phyloP scores from a whole-genome alignment of 179 eudicot genomes.

The Patellifolia procumbens region DNA sequence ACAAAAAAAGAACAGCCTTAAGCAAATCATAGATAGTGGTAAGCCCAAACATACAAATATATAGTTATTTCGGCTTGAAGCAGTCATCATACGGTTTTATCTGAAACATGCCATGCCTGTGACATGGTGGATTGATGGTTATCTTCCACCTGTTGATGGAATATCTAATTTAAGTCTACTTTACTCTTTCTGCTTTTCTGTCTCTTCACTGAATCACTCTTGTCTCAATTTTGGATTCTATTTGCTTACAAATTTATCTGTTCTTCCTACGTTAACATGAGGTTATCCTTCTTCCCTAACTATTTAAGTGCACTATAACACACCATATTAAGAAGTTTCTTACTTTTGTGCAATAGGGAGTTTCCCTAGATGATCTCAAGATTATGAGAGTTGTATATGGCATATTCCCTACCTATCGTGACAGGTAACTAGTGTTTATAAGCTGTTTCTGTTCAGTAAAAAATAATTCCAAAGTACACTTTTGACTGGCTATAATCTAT shows the following conservation, averaged over 20 bases:
- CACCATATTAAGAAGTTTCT: background rate
- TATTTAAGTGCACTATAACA: background rate
- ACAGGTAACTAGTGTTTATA: slow-evolving; percentile 57
- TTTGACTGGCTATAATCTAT: background rate
- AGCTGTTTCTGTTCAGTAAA: background rate
- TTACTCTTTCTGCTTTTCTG: background rate
- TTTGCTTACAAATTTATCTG: background rate
- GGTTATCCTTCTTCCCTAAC: slow-evolving; percentile 1
- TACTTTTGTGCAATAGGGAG: slow-evolving; percentile 50
- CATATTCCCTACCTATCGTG: slow-evolving; percentile 93
- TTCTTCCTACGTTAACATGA: background rate
- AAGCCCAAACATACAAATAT: background rate
- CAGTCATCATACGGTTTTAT: background rate
- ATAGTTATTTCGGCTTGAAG: background rate
- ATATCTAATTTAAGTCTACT: background rate
- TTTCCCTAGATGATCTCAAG: slow-evolving; percentile 75
- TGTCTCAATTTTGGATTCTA: background rate
- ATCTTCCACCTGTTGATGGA: background rate
- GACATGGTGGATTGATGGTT: background rate
- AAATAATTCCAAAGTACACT: background rate
- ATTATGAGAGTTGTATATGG: slow-evolving; percentile 91
- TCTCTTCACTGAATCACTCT: background rate
- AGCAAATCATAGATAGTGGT: background rate
- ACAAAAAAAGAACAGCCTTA: background rate
- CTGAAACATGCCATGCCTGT: background rate